These are phyloP conservation scores for Tricladium varicosporioides DNA, from an alignment of 2,329 filamentous ascomycete species.

Conservation along the genomic window DNA sequence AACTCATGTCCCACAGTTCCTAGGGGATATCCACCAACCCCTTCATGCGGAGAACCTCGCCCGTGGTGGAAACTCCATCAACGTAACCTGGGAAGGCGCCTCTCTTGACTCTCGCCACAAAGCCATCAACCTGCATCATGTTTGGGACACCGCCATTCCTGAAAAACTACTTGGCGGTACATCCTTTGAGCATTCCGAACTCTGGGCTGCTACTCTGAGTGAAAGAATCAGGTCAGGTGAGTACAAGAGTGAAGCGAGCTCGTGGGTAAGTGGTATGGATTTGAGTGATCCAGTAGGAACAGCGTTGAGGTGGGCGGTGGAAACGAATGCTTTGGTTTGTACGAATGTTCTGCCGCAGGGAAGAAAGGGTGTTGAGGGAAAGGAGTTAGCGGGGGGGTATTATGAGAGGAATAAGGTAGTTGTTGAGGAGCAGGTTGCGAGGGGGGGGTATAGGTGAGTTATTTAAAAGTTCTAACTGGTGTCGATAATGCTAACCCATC, in stretches of 20 bases:
- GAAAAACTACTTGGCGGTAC: conserved; percentile 62
- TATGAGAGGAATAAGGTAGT: conserved; percentile 62
- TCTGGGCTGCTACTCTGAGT: conserved; percentile 57
- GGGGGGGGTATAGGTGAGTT: conserved; percentile 58
- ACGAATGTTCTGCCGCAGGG: conserved; percentile 61
- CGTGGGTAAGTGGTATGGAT: conserved; percentile 58
- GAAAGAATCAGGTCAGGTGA: conserved; percentile 54
- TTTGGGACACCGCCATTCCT: conserved; percentile 71
- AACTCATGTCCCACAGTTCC: conserved; percentile 56
- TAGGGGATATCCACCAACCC: conserved; percentile 69
- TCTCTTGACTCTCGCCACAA: conserved; percentile 64
- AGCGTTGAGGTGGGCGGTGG: conserved; percentile 61
- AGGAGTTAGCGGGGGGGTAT: conserved; percentile 63
- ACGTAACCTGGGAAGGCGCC: conserved; percentile 57
- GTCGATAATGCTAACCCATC: background rate
- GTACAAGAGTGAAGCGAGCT: conserved; percentile 46
- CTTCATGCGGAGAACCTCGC: conserved; percentile 63
- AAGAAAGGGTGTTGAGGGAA: conserved; percentile 51
- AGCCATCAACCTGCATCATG: conserved; percentile 64
- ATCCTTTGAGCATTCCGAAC: conserved; percentile 46
- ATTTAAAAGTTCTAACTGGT: background rate
- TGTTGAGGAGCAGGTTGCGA: conserved; percentile 64
- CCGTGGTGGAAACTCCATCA: conserved; percentile 66
- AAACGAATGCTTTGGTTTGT: conserved; percentile 63
- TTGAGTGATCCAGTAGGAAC: conserved; percentile 53